These are phyloP conservation scores for Botrytis medusae DNA, from an alignment of 2,329 filamentous ascomycete species.

Conservation along the genomic window DNA sequence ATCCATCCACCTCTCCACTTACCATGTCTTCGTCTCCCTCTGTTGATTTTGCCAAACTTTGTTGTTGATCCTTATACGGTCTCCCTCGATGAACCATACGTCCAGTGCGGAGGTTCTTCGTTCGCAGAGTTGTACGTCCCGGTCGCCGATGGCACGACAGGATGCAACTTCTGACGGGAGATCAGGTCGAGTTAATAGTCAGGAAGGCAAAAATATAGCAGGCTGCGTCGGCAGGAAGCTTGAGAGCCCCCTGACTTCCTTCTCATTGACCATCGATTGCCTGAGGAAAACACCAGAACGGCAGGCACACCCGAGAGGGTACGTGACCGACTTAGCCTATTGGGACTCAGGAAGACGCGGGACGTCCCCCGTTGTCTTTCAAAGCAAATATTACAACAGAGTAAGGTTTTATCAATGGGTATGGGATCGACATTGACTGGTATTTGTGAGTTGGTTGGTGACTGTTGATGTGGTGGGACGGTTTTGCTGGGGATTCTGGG, in stretches of 20 bases:
- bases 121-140: not conserved
- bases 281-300: not conserved
- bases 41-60: not conserved
- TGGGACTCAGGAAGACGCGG: not conserved
- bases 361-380: not conserved
- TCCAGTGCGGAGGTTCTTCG: constrained; percentile 1
- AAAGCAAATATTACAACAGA: not conserved
- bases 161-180: constrained; percentile 1
- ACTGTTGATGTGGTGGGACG: not conserved
- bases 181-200: not conserved
- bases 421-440: not conserved
- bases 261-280: not conserved
- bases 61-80: not conserved
- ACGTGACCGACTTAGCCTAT: not conserved
- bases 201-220: not conserved
- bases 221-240: constrained; percentile 7
- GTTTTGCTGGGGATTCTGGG: not conserved
- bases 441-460: not conserved
- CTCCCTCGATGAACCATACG: constrained; percentile 8
- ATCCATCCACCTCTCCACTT: constrained; percentile 5
- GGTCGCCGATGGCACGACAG: constrained; percentile 5
- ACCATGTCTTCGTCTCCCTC: not conserved
- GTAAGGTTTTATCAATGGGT: not conserved
- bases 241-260: constrained; percentile 1
- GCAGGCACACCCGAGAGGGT: not conserved